Evolutionary conservation across 78 protist genomes (phyloP).

Genomic region (slime mould (Dictyostelium discoideum)): DNA sequence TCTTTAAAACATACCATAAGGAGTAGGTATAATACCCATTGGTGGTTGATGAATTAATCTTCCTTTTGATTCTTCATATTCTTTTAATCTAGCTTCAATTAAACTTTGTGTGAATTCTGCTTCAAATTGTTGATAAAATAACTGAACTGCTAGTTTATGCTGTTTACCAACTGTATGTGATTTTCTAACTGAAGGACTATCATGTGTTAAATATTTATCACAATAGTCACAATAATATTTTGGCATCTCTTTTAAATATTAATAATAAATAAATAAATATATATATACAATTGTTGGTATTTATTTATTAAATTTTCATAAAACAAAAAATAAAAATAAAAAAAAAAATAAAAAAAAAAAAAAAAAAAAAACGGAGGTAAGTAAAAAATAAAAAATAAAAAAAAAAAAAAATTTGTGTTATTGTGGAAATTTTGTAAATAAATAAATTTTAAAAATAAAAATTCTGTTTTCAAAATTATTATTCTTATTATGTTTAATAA

Average conservation of each 20-base stretch:
- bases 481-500: too few relatives aligned
- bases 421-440: neutral
- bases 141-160: conserved; percentile 79
- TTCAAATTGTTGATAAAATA: conserved; percentile 82
- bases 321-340: neutral
- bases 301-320: neutral
- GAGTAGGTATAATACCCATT: neutral
- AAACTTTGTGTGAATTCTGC: conserved; percentile 33
- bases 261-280: neutral
- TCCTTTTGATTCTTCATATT: neutral
- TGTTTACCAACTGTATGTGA: conserved; percentile 86
- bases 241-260: conserved; percentile 41
- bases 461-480: too few relatives aligned
- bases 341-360: neutral
- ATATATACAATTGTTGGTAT: neutral
- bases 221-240: conserved; percentile 89
- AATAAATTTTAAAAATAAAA: too few relatives aligned
- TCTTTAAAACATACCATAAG: neutral
- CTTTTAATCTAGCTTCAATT: conserved; percentile 40
- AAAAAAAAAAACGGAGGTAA: neutral
- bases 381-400: too few relatives aligned
- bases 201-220: conserved; percentile 88
- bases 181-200: conserved; percentile 87
- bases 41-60: neutral
- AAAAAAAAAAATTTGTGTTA: too few relatives aligned